phyloP scores from a whole-genome alignment of 257 asterid genomes.

The Mentha longifolia region DNA sequence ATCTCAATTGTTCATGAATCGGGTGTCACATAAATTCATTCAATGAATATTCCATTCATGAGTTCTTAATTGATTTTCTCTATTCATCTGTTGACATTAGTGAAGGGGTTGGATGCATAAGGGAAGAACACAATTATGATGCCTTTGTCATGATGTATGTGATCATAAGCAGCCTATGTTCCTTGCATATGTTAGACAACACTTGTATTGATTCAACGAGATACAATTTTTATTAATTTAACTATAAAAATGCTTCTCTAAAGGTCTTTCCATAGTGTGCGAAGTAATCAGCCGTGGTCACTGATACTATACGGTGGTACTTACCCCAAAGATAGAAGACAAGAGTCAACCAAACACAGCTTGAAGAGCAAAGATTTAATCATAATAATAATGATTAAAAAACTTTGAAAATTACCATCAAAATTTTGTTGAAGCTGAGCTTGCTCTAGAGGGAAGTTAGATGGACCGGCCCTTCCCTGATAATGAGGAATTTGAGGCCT shows the following conservation, averaged over 20 bases:
- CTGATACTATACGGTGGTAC: neutral
- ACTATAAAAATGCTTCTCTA: slow-evolving; percentile 3
- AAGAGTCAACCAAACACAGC: slow-evolving; percentile 1
- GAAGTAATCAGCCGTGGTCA: slow-evolving; percentile 14
- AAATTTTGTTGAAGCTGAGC: slow-evolving; percentile 60
- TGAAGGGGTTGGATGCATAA: slow-evolving; percentile 5
- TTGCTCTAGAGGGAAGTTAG: slow-evolving; percentile 66
- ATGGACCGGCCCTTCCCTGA: slow-evolving; percentile 52
- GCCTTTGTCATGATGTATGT: neutral
- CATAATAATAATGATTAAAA: slow-evolving; percentile 10
- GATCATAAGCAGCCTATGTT: neutral
- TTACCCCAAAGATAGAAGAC: slow-evolving; percentile 8
- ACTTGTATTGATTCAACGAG: slow-evolving; percentile 1
- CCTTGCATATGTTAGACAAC: slow-evolving; percentile 13
- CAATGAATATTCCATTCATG: neutral
- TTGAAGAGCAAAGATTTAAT: slow-evolving; percentile 21
- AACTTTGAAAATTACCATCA: slow-evolving; percentile 55
- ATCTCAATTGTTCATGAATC: too few relatives aligned
- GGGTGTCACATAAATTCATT: slow-evolving; percentile 10
- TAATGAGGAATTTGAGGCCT: slow-evolving; percentile 64
- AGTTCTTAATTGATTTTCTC: slow-evolving; percentile 8
- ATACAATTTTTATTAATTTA: neutral
- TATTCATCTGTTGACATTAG: neutral
- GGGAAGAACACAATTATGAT: neutral
- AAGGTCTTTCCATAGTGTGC: slow-evolving; percentile 22